These are phyloP conservation scores for Telopea speciosissima DNA, from an alignment of 177 flowering plant species.

Conservation along the genomic window DNA sequence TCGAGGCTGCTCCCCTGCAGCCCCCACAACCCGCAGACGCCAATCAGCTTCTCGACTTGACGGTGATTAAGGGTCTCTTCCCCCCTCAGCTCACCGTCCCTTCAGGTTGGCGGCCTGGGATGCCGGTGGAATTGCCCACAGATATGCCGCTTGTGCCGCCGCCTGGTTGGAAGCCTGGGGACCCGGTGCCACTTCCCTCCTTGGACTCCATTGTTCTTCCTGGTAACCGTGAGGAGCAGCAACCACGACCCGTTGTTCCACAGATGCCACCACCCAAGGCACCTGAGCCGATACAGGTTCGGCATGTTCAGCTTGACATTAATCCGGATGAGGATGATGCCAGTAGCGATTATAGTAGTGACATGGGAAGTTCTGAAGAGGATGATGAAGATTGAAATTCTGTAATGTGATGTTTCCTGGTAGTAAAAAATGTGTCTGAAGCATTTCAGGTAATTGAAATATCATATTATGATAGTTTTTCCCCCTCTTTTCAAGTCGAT, in stretches of 20 bases:
- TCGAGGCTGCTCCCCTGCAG: conserved; percentile 36
- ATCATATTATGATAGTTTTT: too few species aligned
- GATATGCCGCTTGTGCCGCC: conserved; percentile 66
- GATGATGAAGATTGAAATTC: conserved; percentile 39
- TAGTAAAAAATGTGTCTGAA: background rate
- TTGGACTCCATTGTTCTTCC: conserved; percentile 42
- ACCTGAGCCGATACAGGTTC: conserved; percentile 68
- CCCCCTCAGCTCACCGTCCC: conserved; percentile 67
- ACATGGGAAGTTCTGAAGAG: conserved; percentile 69
- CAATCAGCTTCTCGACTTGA: conserved; percentile 29
- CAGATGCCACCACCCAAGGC: conserved; percentile 38
- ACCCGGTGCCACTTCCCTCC: conserved; percentile 73
- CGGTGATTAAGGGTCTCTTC: conserved; percentile 41
- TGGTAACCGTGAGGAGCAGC: conserved; percentile 45
- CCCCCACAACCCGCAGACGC: conserved; percentile 21
- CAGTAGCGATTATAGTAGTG: conserved; percentile 78
- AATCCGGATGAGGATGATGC: conserved; percentile 59
- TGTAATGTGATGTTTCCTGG: background rate
- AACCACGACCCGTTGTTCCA: conserved; percentile 29
- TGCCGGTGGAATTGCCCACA: conserved; percentile 85
- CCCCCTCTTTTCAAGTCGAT: too few species aligned
- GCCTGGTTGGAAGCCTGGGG: conserved; percentile 95
- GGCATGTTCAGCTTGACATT: conserved; percentile 76
- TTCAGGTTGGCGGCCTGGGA: conserved; percentile 91
- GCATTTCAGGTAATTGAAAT: background rate